These are phyloP conservation scores for Paspalum notatum DNA, from an alignment of 176 grass and related monocot species.

Conservation along the genomic window DNA sequence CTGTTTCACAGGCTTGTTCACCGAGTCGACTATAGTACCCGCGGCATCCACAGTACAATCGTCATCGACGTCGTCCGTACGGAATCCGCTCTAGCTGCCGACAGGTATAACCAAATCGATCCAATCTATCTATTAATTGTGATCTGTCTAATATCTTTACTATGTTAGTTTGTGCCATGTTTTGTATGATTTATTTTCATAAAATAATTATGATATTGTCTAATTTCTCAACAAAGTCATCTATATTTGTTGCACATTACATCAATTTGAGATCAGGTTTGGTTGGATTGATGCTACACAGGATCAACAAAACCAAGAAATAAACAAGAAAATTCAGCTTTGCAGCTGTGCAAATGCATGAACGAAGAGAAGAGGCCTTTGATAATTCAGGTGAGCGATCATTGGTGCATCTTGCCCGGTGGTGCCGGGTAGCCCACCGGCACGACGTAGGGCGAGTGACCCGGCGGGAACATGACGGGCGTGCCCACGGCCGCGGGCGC, in stretches of 20 bases:
- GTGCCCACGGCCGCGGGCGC: slow-evolving; percentile 74
- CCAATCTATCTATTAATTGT: no score
- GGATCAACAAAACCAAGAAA: slow-evolving; percentile 39
- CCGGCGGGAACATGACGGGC: slow-evolving; percentile 88
- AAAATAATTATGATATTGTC: no score
- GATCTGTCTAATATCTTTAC: no score
- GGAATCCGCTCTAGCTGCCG: no score
- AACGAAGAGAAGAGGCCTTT: not conserved
- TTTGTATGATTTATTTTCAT: no score
- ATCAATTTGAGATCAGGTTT: slow-evolving; percentile 29
- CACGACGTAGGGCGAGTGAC: slow-evolving; percentile 75
- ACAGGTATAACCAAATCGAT: no score
- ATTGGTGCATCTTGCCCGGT: slow-evolving; percentile 71
- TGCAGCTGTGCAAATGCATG: not conserved
- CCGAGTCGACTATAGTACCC: no score
- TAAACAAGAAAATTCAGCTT: slow-evolving; percentile 1
- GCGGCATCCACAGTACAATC: no score
- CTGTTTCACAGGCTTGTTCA: no score
- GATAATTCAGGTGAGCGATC: not conserved
- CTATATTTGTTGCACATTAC: slow-evolving; percentile 25
- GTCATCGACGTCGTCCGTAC: no score
- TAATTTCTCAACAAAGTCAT: slow-evolving; percentile 32
- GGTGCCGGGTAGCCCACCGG: slow-evolving; percentile 84
- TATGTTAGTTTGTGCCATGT: no score
- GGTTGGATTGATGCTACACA: not conserved